Conservation (phyloP, 1,284 basidiomycete species). For the Irpex sp. region DNA sequence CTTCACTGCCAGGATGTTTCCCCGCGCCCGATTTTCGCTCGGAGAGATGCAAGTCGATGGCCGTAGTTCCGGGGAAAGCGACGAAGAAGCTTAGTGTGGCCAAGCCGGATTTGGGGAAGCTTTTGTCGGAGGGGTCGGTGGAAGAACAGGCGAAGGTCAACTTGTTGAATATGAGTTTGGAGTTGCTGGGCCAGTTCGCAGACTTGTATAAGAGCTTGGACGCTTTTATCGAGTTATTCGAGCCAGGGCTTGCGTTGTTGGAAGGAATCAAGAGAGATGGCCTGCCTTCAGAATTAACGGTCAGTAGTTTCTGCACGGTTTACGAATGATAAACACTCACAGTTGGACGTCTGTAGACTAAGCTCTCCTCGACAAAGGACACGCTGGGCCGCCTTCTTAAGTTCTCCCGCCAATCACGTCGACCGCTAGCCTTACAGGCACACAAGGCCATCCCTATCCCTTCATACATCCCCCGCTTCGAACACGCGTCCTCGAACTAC, state of each 20-base stretch:
- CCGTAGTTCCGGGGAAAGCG: conserved; percentile 33
- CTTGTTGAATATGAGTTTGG: conserved; percentile 55
- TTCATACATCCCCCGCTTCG: conserved; percentile 92
- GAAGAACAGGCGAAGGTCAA: conserved; percentile 65
- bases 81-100: conserved; percentile 32
- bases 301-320: conserved; percentile 28
- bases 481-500: conserved; percentile 76
- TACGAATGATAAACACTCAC: background rate
- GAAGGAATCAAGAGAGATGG: conserved; percentile 43
- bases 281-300: conserved; percentile 51
- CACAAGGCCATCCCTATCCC: conserved; percentile 97
- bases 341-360: conserved; percentile 11
- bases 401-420: conserved; percentile 68
- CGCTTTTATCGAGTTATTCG: conserved; percentile 81
- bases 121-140: conserved; percentile 31
- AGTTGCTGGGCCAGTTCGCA: conserved; percentile 62
- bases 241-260: conserved; percentile 62
- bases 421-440: conserved; percentile 81
- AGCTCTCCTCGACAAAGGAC: conserved; percentile 17
- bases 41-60: conserved; percentile 35
- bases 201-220: conserved; percentile 73
- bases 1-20: conserved; percentile 58
- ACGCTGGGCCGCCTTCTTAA: conserved; percentile 57
- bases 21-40: conserved; percentile 69
- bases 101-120: conserved; percentile 42